A percentile compares a stretch with the other conserved stretches of the same genome.
These are phyloP conservation scores for Juglanconis juglandina DNA, from an alignment of 2,329 filamentous ascomycete genomes.

Conservation along the genomic window DNA sequence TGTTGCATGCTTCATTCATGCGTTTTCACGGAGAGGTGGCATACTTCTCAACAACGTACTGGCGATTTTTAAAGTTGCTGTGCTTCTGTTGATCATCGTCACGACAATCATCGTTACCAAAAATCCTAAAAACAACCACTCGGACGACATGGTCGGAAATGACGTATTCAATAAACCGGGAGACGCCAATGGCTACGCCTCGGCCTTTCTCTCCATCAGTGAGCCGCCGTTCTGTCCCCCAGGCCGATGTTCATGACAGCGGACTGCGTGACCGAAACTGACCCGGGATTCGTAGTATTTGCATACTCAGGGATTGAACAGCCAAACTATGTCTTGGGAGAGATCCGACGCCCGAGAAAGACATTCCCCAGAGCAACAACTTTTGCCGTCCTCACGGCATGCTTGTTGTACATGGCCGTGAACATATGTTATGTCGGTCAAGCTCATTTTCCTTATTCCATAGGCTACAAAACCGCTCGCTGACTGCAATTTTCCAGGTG, in stretches of 20 bases:
- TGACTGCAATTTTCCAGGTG: neutral
- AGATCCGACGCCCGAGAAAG: slow-evolving; percentile 29
- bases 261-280: too few relatives aligned
- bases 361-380: slow-evolving; percentile 32
- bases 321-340: slow-evolving; percentile 34
- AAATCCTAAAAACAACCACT: slow-evolving; percentile 23
- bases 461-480: neutral
- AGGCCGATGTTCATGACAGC: too few relatives aligned
- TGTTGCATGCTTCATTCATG: slow-evolving; percentile 45
- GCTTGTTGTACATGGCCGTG: slow-evolving; percentile 33
- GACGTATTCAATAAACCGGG: slow-evolving; percentile 14
- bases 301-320: slow-evolving; percentile 35
- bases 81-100: slow-evolving; percentile 42
- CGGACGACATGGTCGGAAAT: slow-evolving; percentile 26
- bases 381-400: slow-evolving; percentile 27
- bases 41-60: slow-evolving; percentile 50
- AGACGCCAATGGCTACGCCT: slow-evolving; percentile 31
- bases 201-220: slow-evolving; percentile 39
- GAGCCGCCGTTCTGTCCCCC: neutral
- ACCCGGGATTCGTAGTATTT: slow-evolving; percentile 28
- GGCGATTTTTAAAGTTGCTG: slow-evolving; percentile 45
- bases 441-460: slow-evolving; percentile 26
- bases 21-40: slow-evolving; percentile 44
- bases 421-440: slow-evolving; percentile 35
- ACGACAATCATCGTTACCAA: slow-evolving; percentile 31